phyloP scores from a whole-genome alignment of 2,329 filamentous ascomycete genomes.

The Moelleriella libera region DNA sequence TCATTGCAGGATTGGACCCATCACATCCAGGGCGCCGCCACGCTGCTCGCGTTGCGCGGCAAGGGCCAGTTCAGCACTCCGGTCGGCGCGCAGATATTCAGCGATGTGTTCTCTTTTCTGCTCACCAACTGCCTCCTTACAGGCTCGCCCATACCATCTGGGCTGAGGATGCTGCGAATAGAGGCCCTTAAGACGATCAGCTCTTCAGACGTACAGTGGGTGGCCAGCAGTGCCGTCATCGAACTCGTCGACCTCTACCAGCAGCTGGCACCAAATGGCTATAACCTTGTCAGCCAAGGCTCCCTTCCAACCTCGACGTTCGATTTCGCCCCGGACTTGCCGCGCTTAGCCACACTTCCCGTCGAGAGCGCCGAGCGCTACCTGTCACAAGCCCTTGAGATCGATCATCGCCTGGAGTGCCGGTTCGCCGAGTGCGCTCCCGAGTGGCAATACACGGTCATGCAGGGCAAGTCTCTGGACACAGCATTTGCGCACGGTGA shows the following conservation, averaged over 20 bases:
- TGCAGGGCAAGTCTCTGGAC: background rate
- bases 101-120: background rate
- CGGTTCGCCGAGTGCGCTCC: background rate
- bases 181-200: background rate
- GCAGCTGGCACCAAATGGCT: background rate
- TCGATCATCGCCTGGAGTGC: background rate
- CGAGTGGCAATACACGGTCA: background rate
- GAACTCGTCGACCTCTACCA: background rate
- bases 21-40: background rate
- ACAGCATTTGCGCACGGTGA: background rate
- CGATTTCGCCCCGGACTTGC: background rate
- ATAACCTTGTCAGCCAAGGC: background rate
- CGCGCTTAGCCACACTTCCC: background rate
- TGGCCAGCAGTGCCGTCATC: background rate
- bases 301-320: background rate
- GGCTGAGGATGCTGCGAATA: background rate
- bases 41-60: background rate
- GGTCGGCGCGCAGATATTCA: background rate
- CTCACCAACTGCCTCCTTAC: background rate
- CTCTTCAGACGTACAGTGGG: background rate
- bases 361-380: background rate
- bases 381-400: background rate
- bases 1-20: background rate
- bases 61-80: background rate
- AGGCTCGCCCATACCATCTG: background rate